Conservation (phyloP, 1,284 basidiomycete species). For the Mycena sp. region DNA sequence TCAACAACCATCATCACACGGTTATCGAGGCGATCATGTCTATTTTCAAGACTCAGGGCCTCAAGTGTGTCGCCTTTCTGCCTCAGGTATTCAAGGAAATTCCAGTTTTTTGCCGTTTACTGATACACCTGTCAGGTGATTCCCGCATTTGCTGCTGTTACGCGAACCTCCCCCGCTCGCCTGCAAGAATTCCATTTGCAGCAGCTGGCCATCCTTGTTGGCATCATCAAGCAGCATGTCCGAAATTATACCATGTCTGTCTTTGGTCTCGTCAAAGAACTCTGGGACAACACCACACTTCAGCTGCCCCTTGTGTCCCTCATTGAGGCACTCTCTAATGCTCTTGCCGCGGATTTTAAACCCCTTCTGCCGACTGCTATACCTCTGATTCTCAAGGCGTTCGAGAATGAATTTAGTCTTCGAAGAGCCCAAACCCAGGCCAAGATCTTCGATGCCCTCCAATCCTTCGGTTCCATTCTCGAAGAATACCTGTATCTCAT, state of each 20-base stretch:
- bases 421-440: conserved; percentile 85
- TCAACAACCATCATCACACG: conserved; percentile 89
- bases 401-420: conserved; percentile 88
- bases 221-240: conserved; percentile 98
- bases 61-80: conserved; percentile 96
- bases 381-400: conserved; percentile 90
- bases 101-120: conserved; percentile 24
- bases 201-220: conserved; percentile 95
- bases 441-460: conserved; percentile 94
- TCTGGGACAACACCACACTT: conserved; percentile 89
- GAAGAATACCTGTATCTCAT: conserved; percentile 99
- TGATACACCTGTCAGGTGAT: conserved; percentile 79
- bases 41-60: conserved; percentile 97
- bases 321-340: conserved; percentile 94
- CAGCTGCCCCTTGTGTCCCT: conserved; percentile 95
- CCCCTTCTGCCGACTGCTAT: conserved; percentile 95
- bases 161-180: conserved; percentile 84
- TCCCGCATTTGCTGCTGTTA: conserved; percentile 93
- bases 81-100: conserved; percentile 74
- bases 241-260: conserved; percentile 91
- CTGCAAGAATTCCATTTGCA: conserved; percentile 96
- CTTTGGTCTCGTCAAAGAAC: conserved; percentile 85
- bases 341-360: conserved; percentile 97
- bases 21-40: conserved; percentile 99
- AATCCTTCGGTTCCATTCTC: conserved; percentile 95